Evolutionary conservation across 129 eudicot species (phyloP).

Genomic region (Ambrosia trifida): DNA sequence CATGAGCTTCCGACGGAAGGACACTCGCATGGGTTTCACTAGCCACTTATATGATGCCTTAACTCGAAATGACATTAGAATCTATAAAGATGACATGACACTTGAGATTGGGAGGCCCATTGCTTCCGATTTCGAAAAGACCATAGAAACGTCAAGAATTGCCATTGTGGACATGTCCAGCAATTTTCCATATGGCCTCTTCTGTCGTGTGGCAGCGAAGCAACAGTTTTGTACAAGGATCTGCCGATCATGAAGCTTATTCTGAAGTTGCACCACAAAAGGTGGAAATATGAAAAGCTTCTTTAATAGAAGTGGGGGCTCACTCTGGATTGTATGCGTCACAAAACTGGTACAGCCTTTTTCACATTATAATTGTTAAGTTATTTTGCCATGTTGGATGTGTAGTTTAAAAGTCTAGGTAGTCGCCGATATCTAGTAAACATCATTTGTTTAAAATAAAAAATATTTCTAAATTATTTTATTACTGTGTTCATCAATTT

Average conservation of each 20-base stretch:
- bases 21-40: slow-evolving; percentile 1
- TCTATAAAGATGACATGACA: background rate
- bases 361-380: too few species aligned
- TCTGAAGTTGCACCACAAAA: background rate
- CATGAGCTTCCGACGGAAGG: background rate
- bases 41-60: slow-evolving; percentile 16
- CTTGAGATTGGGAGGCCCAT: slow-evolving; percentile 8
- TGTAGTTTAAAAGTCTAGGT: too few species aligned
- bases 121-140: background rate
- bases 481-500: too few species aligned
- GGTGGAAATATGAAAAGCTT: background rate
- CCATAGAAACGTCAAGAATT: slow-evolving; percentile 9
- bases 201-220: slow-evolving; percentile 1
- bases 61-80: background rate
- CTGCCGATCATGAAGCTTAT: background rate
- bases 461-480: too few species aligned
- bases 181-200: background rate
- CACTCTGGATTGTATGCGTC: background rate
- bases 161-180: background rate
- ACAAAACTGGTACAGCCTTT: background rate
- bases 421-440: too few species aligned
- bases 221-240: slow-evolving; percentile 9
- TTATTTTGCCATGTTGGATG: too few species aligned
- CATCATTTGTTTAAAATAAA: too few species aligned
- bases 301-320: background rate